phyloP scores from a whole-genome alignment of 257 asterid species.

The Gardenia jasminoides region DNA sequence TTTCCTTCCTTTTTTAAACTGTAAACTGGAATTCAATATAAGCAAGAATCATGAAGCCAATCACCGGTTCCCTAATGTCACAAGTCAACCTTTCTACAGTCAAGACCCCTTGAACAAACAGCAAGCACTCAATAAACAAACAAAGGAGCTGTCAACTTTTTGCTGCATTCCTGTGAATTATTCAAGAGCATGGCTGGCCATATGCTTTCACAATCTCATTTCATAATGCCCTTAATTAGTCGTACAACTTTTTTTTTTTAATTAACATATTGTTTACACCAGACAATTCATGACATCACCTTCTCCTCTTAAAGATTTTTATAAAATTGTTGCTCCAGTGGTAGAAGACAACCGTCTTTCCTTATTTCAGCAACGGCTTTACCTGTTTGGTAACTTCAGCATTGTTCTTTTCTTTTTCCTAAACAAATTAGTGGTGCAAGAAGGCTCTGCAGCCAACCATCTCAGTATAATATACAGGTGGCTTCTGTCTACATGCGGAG shows the following conservation, averaged over 20 bases:
- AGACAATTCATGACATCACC: conserved; percentile 8
- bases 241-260: conserved; percentile 9
- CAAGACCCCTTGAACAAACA: neutral
- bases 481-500: too few species aligned
- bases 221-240: conserved; percentile 16
- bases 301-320: neutral
- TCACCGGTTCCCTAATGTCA: neutral
- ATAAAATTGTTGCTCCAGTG: neutral
- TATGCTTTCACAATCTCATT: conserved; percentile 29
- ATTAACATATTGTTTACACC: neutral
- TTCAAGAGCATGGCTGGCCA: conserved; percentile 44
- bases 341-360: neutral
- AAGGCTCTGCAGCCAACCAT: neutral
- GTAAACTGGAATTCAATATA: too few species aligned
- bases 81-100: neutral
- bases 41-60: too few species aligned
- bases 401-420: neutral
- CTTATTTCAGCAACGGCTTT: conserved; percentile 11
- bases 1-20: too few species aligned
- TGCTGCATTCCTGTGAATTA: conserved; percentile 24
- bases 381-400: neutral
- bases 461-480: neutral
- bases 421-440: conserved; percentile 7
- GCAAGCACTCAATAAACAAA: conserved; percentile 15
- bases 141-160: conserved; percentile 13